These are phyloP conservation scores for Syncephalastrum monosporum DNA, from an alignment of 371 early-diverging fungal species.

Conservation along the genomic window DNA sequence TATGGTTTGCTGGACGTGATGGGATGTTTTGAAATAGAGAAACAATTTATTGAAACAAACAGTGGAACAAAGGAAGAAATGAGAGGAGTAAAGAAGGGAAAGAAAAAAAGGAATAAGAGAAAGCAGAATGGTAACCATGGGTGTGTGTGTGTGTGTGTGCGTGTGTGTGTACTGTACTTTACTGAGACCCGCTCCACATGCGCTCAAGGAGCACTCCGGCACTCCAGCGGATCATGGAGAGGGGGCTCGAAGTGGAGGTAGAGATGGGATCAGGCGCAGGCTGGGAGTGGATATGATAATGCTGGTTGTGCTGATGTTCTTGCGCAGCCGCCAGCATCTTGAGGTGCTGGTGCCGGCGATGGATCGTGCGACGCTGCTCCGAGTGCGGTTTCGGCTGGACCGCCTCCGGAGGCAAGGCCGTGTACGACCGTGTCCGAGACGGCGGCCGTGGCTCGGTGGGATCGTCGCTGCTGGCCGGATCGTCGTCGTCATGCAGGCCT, in stretches of 20 bases:
- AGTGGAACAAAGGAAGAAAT: no score
- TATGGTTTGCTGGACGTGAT: constrained; percentile 41
- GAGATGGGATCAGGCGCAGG: not conserved
- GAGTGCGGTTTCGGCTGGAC: constrained; percentile 11
- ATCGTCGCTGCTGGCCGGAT: no score
- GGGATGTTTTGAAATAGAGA: not conserved
- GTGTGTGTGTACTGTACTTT: no score
- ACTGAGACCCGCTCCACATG: constrained; percentile 15
- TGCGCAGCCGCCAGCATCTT: constrained; percentile 11
- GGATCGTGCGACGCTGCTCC: constrained; percentile 20
- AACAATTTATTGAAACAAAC: no score
- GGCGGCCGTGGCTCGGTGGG: no score
- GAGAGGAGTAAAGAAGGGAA: no score
- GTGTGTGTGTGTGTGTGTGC: no score
- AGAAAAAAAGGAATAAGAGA: no score
- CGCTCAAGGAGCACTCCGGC: constrained; percentile 23
- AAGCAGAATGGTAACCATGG: no score
- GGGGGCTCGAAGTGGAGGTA: not conserved
- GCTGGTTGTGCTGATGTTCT: not conserved
- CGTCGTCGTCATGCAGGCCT: not conserved
- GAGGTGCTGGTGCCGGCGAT: constrained; percentile 16
- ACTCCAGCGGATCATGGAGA: constrained; percentile 22
- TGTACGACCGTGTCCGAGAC: no score
- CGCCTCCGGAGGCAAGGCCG: not conserved
- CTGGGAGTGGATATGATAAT: constrained; percentile 1